Conservation (phyloP, 78 protist species). For the Bodo saltans region DNA sequence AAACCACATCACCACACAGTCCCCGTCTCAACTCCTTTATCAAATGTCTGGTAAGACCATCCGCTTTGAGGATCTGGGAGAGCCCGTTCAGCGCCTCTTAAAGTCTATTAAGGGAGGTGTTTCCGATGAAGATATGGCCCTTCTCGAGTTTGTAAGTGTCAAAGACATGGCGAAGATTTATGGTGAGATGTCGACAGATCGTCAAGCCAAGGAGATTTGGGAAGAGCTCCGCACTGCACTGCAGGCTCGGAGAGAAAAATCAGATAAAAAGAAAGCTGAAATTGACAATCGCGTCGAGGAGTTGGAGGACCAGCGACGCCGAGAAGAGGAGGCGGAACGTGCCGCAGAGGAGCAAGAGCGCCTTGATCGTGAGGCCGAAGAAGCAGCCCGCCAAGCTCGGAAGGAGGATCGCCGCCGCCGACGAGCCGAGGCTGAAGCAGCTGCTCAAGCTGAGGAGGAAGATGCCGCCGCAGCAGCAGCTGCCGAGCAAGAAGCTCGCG, state of each 20-base stretch:
- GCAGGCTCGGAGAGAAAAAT: neutral
- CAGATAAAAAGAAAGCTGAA: neutral
- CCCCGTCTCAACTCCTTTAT: neutral
- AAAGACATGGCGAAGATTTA: constrained; percentile 23
- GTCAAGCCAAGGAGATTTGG: constrained; percentile 4
- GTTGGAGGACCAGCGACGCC: neutral
- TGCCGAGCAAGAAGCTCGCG: neutral
- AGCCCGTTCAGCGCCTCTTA: constrained; percentile 9
- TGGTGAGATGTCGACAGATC: neutral
- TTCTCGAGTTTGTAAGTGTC: neutral
- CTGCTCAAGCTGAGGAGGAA: neutral
- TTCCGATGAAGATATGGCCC: constrained; percentile 5
- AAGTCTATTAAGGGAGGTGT: neutral
- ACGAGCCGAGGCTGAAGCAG: neutral
- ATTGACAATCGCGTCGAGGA: neutral
- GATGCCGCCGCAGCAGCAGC: neutral
- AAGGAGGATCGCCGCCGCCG: neutral
- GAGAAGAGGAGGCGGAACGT: neutral
- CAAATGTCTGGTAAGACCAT: neutral
- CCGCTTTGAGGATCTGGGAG: constrained; percentile 31
- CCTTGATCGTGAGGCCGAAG: neutral
- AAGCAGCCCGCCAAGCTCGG: neutral
- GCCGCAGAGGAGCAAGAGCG: neutral
- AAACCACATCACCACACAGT: neutral
- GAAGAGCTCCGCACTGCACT: neutral